phyloP scores from a whole-genome alignment of 768 basidiomycete genomes.

The Clavaria fumosa region DNA sequence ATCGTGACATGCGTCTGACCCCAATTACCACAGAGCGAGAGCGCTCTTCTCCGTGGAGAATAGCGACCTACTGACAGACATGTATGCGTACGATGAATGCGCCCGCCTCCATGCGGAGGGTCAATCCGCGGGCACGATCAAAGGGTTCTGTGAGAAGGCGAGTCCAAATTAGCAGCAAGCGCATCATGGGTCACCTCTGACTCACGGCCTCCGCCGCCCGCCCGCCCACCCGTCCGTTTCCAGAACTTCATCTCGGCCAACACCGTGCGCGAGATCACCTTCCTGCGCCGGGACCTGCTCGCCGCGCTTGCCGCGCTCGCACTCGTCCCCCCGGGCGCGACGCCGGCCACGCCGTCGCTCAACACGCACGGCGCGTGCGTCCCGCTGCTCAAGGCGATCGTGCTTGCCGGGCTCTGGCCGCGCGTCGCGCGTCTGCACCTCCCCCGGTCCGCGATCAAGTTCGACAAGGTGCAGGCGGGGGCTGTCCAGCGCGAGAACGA shows the following conservation, averaged over 20 bases:
- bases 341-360: slow-evolving; percentile 31
- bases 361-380: slow-evolving; percentile 51
- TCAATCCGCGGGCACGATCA: slow-evolving; percentile 29
- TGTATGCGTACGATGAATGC: slow-evolving; percentile 58
- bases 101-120: slow-evolving; percentile 33
- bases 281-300: slow-evolving; percentile 65
- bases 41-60: slow-evolving; percentile 50
- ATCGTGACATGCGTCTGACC: too few relatives aligned
- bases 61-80: slow-evolving; percentile 78
- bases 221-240: background rate
- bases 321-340: slow-evolving; percentile 37
- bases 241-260: slow-evolving; percentile 75
- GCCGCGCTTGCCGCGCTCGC: slow-evolving; percentile 55
- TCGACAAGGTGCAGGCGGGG: slow-evolving; percentile 74
- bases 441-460: slow-evolving; percentile 61
- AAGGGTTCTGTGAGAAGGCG: slow-evolving; percentile 61
- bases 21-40: too few relatives aligned
- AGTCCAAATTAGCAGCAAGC: too few relatives aligned
- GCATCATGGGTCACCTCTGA: too few relatives aligned
- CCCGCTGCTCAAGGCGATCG: slow-evolving; percentile 70
- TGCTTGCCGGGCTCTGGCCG: slow-evolving; percentile 82
- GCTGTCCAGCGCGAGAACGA: slow-evolving; percentile 73
- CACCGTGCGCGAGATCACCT: slow-evolving; percentile 62
- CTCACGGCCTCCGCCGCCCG: background rate
- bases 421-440: slow-evolving; percentile 64